Evolutionary conservation across 2,329 filamentous ascomycete species (phyloP).

Genomic region (Cercospora janseana): DNA sequence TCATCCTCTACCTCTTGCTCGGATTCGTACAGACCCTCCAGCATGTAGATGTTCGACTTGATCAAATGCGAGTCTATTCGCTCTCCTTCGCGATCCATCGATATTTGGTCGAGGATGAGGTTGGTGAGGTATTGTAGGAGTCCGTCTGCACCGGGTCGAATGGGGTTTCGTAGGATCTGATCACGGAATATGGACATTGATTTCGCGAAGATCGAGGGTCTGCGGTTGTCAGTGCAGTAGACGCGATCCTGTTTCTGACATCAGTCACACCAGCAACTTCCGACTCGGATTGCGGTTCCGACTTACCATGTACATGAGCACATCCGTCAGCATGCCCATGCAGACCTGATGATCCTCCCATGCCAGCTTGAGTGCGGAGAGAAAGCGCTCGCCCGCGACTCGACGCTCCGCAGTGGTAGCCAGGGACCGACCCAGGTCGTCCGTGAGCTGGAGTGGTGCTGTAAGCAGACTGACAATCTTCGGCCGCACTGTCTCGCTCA

Average conservation of each 20-base stretch:
- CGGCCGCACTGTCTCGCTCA: constrained; percentile 69
- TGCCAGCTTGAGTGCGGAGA: constrained; percentile 69
- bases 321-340: constrained; percentile 95
- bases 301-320: constrained; percentile 81
- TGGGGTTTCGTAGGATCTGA: constrained; percentile 67
- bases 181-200: constrained; percentile 88
- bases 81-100: constrained; percentile 88
- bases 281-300: background rate
- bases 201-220: constrained; percentile 76
- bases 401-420: constrained; percentile 75
- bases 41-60: constrained; percentile 81
- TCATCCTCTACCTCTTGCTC: constrained; percentile 73
- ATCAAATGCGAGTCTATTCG: constrained; percentile 80
- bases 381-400: constrained; percentile 76
- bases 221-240: constrained; percentile 69
- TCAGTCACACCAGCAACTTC: constrained; percentile 27
- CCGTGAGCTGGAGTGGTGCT: constrained; percentile 59
- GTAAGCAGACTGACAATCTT: constrained; percentile 70
- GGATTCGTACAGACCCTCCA: constrained; percentile 82
- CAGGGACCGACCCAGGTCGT: constrained; percentile 36
- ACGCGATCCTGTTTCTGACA: constrained; percentile 64
- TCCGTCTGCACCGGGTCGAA: constrained; percentile 48
- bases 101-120: constrained; percentile 84
- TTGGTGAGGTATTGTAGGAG: constrained; percentile 74
- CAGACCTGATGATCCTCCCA: constrained; percentile 90